Evolutionary conservation across 2,329 filamentous ascomycete species (phyloP).

Genomic region (Fusarium sp.): DNA sequence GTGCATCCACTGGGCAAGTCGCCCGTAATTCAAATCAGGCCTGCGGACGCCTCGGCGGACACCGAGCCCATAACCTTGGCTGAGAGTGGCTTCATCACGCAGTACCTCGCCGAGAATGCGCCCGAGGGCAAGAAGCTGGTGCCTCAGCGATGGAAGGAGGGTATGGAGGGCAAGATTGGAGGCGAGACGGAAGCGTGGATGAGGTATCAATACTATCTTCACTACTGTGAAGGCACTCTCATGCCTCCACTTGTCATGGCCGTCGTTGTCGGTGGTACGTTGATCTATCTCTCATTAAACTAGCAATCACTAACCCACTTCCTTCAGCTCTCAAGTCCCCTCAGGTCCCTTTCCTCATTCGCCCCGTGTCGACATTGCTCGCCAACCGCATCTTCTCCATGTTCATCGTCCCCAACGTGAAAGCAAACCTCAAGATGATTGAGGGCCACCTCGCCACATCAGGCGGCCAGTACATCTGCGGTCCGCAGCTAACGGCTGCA

Average conservation of each 20-base stretch:
- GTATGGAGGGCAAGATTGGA: slow-evolving; percentile 68
- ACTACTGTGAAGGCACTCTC: slow-evolving; percentile 87
- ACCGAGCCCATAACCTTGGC: slow-evolving; percentile 74
- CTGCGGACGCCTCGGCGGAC: slow-evolving; percentile 49
- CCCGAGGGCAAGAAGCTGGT: slow-evolving; percentile 61
- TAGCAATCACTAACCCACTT: not conserved
- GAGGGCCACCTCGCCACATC: slow-evolving; percentile 64
- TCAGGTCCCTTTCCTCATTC: slow-evolving; percentile 65
- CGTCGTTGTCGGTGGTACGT: slow-evolving; percentile 69
- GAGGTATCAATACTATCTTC: slow-evolving; percentile 77
- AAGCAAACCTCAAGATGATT: slow-evolving; percentile 63
- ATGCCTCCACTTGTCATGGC: slow-evolving; percentile 78
- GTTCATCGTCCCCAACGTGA: slow-evolving; percentile 63
- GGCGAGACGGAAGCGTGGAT: slow-evolving; percentile 73
- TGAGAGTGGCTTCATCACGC: slow-evolving; percentile 84
- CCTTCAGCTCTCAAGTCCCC: slow-evolving; percentile 59
- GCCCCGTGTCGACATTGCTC: slow-evolving; percentile 63
- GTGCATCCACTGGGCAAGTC: slow-evolving; percentile 91
- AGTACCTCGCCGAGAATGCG: slow-evolving; percentile 82
- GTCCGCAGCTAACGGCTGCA: slow-evolving; percentile 63
- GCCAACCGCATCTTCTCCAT: slow-evolving; percentile 57
- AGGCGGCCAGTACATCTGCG: slow-evolving; percentile 63
- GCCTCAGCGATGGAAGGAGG: slow-evolving; percentile 68
- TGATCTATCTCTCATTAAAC: not conserved
- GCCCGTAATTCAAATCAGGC: slow-evolving; percentile 78